Percentiles rank a stretch among this genome's conserved stretches.
Conservation (phyloP, 192 early-diverging fungal species). For the Rhizoclosmatium globosum region DNA sequence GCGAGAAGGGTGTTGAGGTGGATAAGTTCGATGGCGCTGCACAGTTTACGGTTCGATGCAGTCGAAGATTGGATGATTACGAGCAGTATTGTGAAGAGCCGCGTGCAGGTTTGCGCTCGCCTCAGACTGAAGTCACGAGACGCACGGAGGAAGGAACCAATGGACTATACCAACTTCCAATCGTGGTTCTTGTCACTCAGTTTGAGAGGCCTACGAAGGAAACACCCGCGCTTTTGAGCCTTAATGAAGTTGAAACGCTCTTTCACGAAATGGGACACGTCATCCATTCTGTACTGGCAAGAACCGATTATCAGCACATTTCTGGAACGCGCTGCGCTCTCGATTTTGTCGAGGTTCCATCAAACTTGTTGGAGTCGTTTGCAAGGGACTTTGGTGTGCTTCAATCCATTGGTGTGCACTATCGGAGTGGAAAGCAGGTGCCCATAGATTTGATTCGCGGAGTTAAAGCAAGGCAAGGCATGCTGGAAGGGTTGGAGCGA, state of each 20-base stretch:
- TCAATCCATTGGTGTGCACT: constrained; percentile 76
- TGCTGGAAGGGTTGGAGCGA: constrained; percentile 77
- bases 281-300: constrained; percentile 80
- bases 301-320: constrained; percentile 96
- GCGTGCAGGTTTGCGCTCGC: not conserved
- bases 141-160: constrained; percentile 29
- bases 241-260: constrained; percentile 91
- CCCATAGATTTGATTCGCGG: constrained; percentile 46
- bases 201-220: constrained; percentile 42
- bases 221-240: constrained; percentile 71
- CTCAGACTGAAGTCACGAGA: constrained; percentile 33
- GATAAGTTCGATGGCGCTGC: constrained; percentile 86
- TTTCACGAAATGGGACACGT: constrained; percentile 99
- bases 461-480: constrained; percentile 48
- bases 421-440: constrained; percentile 72
- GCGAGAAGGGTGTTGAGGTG: constrained; percentile 53
- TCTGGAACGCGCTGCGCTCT: constrained; percentile 92
- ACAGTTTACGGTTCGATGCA: constrained; percentile 95
- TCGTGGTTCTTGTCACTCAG: constrained; percentile 60
- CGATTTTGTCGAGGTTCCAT: constrained; percentile 98
- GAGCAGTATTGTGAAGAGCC: constrained; percentile 18
- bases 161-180: constrained; percentile 54
- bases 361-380: constrained; percentile 95
- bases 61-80: constrained; percentile 87
- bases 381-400: constrained; percentile 78